Evolutionary conservation across 352 stramenopile genomes (phyloP), one percentile per base, ranked within the genome.

Genomic region (Pythium rhizo-oryzae): DNA sequence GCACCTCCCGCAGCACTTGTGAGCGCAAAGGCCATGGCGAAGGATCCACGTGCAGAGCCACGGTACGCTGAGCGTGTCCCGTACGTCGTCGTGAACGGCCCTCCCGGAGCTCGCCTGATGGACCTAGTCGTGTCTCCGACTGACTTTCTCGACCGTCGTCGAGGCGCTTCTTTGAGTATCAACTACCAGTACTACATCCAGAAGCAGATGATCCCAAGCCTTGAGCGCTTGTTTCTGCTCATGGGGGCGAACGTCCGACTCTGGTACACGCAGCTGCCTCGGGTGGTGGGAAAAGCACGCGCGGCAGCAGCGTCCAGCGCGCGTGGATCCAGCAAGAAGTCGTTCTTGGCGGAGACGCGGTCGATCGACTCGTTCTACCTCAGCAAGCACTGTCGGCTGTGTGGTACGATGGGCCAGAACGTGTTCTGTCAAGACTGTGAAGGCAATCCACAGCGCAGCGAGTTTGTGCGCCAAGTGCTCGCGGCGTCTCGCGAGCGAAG

Each of bases 181-280:
- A 97, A 98, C 69, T 87, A 93, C 58, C 87, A 97, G 68, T 98
- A 98, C 78, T 98, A 98, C 75, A 95, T 98, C 65, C 80, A 91
- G 62, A 97, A 97, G 65, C 88, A 96, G 68, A 82, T 84, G 25
- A 69, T 84, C n/a, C 77, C 77, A 28, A 94, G 86, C 64, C 77
- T 96, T n/a, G 87, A 96, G 65, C 83, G 89, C 8, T 53, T 96
- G n/a, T 90, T 94, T 49, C 59, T 94, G 16, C 74, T 96, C 23
- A 83, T 90, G 41, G 89, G 89, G 8, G 86, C 82, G 4, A 92
- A 95, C 53, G 82, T 96, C 35, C 78, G 87, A 9, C 71, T 75
- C 8, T 96, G 89, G 89, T 96, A 89, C 62, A 56, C 70, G 19
- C 69, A 84, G 16, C 56, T 96, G 2, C 85, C 86, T 35, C 82